A percentile compares a stretch with the other conserved stretches of the same genome.
These are phyloP conservation scores for Tephrocybe sp. DNA, from an alignment of 768 basidiomycete genomes.

Conservation along the genomic window DNA sequence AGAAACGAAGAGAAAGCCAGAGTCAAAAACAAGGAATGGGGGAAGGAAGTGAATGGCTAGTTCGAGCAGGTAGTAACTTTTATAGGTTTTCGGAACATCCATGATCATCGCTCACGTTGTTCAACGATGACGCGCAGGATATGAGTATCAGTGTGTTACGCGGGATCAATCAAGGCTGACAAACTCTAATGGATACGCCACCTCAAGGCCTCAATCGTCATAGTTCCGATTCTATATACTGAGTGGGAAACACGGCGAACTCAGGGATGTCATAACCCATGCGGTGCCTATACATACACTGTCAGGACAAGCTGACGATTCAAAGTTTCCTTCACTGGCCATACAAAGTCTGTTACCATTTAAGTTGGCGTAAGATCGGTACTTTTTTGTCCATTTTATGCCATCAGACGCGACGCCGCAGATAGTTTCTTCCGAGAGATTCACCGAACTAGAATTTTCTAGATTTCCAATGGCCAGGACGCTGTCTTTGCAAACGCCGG, in stretches of 20 bases:
- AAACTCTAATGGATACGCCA: not conserved
- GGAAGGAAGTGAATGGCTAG: not conserved
- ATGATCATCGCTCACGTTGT: too few species aligned
- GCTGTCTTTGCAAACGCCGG: too few species aligned
- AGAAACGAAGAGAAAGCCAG: conserved; percentile 5
- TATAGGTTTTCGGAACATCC: too few species aligned
- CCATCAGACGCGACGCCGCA: too few species aligned
- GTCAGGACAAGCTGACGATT: not conserved
- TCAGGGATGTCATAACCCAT: not conserved
- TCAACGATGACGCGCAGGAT: too few species aligned
- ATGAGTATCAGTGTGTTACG: too few species aligned
- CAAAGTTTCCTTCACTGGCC: not conserved
- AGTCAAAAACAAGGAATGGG: not conserved
- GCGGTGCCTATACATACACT: not conserved
- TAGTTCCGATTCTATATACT: not conserved
- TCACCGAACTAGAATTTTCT: too few species aligned
- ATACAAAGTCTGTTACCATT: too few species aligned
- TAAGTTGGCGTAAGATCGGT: not conserved
- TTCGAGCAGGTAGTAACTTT: too few species aligned
- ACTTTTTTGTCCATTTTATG: not conserved
- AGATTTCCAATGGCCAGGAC: too few species aligned
- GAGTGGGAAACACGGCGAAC: not conserved
- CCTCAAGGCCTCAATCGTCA: conserved; percentile 2
- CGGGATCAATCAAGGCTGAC: too few species aligned
- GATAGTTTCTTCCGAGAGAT: too few species aligned